phyloP scores from a whole-genome alignment of 148 eudicot genomes.

The Silene conica region DNA sequence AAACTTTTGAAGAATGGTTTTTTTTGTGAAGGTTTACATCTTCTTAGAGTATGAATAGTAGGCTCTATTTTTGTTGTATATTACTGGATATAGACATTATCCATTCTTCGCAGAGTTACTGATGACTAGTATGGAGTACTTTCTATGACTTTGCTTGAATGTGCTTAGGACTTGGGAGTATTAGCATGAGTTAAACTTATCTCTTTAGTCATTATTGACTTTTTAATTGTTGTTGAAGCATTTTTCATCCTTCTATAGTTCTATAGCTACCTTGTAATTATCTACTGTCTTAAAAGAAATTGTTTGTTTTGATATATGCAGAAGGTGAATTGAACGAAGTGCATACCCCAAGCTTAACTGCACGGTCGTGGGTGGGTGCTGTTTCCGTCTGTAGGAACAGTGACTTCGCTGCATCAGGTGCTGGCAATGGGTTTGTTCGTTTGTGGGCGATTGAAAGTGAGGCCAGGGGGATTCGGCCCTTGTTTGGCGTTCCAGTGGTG shows the following conservation, averaged over 20 bases:
- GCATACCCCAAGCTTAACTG: conserved; percentile 36
- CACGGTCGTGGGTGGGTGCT: conserved; percentile 83
- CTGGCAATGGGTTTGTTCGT: conserved; percentile 80
- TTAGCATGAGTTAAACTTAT: neutral
- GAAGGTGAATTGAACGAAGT: conserved; percentile 35
- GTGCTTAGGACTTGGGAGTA: neutral
- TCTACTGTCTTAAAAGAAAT: neutral
- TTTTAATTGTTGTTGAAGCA: neutral
- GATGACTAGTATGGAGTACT: neutral
- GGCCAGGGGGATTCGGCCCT: conserved; percentile 60
- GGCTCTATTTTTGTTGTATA: no score
- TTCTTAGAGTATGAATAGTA: no score
- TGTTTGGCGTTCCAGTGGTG: conserved; percentile 85
- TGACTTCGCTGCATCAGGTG: conserved; percentile 97
- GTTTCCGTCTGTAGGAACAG: conserved; percentile 79
- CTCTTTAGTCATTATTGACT: neutral
- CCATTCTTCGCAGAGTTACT: neutral
- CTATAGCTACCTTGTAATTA: neutral
- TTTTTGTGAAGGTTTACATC: no score
- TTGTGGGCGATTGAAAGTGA: conserved; percentile 84
- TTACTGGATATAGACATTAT: neutral
- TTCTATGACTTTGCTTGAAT: neutral
- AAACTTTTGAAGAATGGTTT: no score
- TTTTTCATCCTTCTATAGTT: neutral
- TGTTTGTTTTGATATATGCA: conserved; percentile 27